phyloP scores from a whole-genome alignment of 208 protist genomes.

The Leishmania tropica region DNA sequence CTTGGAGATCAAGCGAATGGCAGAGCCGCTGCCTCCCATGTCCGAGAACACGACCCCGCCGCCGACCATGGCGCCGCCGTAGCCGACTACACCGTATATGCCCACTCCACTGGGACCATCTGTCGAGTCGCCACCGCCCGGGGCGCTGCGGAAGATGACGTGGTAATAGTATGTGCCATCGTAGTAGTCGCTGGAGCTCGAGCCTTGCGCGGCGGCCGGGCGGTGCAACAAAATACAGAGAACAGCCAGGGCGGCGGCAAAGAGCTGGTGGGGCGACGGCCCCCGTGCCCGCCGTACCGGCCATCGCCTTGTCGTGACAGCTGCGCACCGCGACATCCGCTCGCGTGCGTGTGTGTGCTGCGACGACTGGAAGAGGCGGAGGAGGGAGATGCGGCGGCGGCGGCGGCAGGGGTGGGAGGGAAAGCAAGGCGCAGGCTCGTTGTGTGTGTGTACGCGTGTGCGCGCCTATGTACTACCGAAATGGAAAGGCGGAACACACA shows the following conservation, averaged over 20 bases:
- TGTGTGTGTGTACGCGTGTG: too few species aligned
- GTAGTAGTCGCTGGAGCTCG: not conserved
- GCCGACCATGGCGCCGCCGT: constrained; percentile 12
- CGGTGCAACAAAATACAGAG: not conserved
- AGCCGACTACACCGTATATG: constrained; percentile 35
- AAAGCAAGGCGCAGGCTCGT: too few species aligned
- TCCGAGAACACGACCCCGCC: constrained; percentile 55
- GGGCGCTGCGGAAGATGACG: constrained; percentile 29
- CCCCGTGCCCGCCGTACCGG: not conserved
- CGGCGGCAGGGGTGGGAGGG: too few species aligned
- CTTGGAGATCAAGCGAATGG: constrained; percentile 46
- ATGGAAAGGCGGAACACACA: too few species aligned
- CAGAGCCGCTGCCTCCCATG: constrained; percentile 43
- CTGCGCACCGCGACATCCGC: not conserved
- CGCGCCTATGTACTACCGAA: too few species aligned
- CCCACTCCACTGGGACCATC: constrained; percentile 61
- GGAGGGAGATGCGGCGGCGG: too few species aligned
- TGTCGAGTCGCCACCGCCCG: not conserved
- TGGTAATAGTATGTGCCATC: constrained; percentile 37
- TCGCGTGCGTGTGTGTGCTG: not conserved
- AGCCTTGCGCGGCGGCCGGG: constrained; percentile 2
- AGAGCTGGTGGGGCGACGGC: not conserved
- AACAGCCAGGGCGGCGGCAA: not conserved
- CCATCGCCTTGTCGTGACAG: not conserved
- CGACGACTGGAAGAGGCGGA: not conserved